These are phyloP conservation scores for Sporothrix brunneoviolacea DNA, from an alignment of 2,329 filamentous ascomycete species.

Conservation along the genomic window DNA sequence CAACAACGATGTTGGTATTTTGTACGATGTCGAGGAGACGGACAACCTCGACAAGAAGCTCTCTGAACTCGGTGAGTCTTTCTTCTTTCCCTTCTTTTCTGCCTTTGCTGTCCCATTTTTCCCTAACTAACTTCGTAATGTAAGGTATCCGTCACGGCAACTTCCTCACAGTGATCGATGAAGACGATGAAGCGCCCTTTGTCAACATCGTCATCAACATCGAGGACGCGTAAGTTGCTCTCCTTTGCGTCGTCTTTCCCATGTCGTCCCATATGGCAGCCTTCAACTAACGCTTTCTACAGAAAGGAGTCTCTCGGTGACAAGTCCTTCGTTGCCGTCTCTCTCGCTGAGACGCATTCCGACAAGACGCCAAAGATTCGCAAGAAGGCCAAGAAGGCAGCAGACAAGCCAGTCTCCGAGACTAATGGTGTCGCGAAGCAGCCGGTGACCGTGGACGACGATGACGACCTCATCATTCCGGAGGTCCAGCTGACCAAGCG, in stretches of 20 bases:
- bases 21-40: conserved; percentile 85
- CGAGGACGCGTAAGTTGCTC: too few relatives aligned
- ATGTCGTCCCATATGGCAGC: too few relatives aligned
- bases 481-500: not conserved
- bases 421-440: conserved; percentile 34
- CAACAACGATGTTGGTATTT: conserved; percentile 64
- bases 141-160: conserved; percentile 64
- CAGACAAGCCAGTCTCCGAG: conserved; percentile 37
- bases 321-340: conserved; percentile 48
- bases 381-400: conserved; percentile 27
- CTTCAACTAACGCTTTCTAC: not conserved
- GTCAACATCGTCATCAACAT: conserved; percentile 75
- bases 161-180: conserved; percentile 80
- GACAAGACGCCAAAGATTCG: conserved; percentile 23
- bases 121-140: conserved; percentile 21
- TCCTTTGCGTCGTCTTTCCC: too few relatives aligned
- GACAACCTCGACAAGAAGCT: conserved; percentile 80
- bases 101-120: conserved; percentile 11
- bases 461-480: conserved; percentile 29
- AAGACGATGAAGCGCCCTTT: conserved; percentile 63
- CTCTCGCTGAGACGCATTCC: conserved; percentile 16
- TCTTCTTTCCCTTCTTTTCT: not conserved
- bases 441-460: conserved; percentile 24
- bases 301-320: conserved; percentile 36
- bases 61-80: conserved; percentile 58